These are phyloP conservation scores for Tribonema minus DNA, from an alignment of 108 stramenopile species.

Conservation along the genomic window DNA sequence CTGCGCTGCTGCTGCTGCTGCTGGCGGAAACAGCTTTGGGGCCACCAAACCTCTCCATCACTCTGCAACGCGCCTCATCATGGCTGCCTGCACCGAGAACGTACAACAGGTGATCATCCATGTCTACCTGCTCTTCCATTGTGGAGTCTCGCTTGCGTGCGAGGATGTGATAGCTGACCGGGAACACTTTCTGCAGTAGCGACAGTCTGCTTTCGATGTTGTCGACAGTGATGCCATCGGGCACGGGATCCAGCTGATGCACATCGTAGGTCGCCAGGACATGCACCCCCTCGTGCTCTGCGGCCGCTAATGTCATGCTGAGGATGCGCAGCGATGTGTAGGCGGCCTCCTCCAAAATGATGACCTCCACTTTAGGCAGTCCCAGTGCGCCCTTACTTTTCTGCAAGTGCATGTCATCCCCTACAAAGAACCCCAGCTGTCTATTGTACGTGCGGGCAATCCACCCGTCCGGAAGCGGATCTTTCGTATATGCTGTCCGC, in stretches of 20 bases:
- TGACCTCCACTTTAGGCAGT: background rate
- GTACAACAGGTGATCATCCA: conserved; percentile 1
- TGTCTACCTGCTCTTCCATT: background rate
- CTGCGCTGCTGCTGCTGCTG: background rate
- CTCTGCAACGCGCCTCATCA: background rate
- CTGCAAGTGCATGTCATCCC: background rate
- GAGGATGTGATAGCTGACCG: background rate
- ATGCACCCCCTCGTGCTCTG: background rate
- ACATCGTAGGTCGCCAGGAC: background rate
- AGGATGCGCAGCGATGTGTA: too few species aligned
- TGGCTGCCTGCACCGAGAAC: background rate
- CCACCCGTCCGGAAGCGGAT: background rate
- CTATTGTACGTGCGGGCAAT: background rate
- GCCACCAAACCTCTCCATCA: conserved; percentile 1
- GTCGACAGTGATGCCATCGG: background rate
- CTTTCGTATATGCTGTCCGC: background rate
- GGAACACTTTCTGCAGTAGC: background rate
- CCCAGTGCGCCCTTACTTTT: background rate
- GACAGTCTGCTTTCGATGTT: background rate
- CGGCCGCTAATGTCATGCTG: background rate
- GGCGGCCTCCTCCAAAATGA: background rate
- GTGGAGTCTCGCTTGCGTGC: conserved; percentile 8
- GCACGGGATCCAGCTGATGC: background rate
- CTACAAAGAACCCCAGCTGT: background rate
- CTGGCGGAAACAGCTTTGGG: background rate